Evolutionary conservation across 495 filamentous ascomycete genomes (phyloP).

Genomic region (Penicillium ucsense): DNA sequence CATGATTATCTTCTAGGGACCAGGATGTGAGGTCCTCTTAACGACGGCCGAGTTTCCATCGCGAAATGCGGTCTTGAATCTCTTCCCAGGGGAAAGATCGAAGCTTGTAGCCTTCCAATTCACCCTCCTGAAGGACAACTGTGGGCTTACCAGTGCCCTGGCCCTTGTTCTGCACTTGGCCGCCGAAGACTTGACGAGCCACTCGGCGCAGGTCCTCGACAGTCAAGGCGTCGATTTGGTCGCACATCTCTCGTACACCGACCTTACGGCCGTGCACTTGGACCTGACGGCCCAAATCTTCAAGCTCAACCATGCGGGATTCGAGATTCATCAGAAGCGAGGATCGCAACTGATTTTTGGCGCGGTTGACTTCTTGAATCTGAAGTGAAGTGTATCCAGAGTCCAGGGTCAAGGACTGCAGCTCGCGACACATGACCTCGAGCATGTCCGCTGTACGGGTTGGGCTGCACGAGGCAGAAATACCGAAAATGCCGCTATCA

Average conservation of each 20-base stretch:
- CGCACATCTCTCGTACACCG: conserved; percentile 86
- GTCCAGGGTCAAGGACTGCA: conserved; percentile 66
- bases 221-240: conserved; percentile 71
- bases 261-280: conserved; percentile 91
- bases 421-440: conserved; percentile 86
- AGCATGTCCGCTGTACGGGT: conserved; percentile 67
- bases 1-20: not conserved
- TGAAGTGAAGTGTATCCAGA: conserved; percentile 60
- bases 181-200: conserved; percentile 69
- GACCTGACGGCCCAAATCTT: conserved; percentile 92
- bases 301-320: conserved; percentile 94
- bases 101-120: conserved; percentile 33
- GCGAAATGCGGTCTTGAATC: conserved; percentile 73
- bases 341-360: conserved; percentile 93
- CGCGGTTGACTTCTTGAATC: conserved; percentile 75
- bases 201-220: conserved; percentile 76
- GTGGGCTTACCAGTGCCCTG: conserved; percentile 84
- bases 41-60: conserved; percentile 72
- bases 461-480: conserved; percentile 75
- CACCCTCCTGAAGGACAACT: conserved; percentile 78
- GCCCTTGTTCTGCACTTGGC: conserved; percentile 65
- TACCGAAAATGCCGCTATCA: conserved; percentile 90
- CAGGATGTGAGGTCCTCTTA: conserved; percentile 20
- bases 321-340: conserved; percentile 96
- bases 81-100: conserved; percentile 68